Evolutionary conservation across 1,284 basidiomycete species (phyloP), one percentile per base, ranked within the genome.

Genomic region (Ceratobasidium sp.): DNA sequence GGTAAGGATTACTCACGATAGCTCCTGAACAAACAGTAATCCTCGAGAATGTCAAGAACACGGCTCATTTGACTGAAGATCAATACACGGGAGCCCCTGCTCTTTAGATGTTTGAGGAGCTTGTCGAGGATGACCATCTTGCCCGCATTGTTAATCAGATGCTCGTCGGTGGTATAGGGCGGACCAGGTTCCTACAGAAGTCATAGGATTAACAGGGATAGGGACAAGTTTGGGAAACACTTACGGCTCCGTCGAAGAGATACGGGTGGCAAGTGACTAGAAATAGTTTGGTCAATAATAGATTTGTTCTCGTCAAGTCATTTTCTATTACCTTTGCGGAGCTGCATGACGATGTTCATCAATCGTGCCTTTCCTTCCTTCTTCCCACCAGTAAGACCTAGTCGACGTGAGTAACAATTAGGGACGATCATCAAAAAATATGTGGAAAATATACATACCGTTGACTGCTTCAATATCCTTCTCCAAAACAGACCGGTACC

Each of bases 341-440:
- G 88, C 87, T 99, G 98, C 98, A 99, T 99, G 77, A 99, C 98
- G 86, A 99, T 98, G 84, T 99, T 99, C 90, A 99, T 95, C 67
- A 99, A 84, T 36, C 97, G 87, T 2, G 97, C 99, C 85, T 99
- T 99, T 77, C 98, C 97, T 83, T 99, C 98, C 83, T 99, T 99
- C 88, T 98, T 99, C 15, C 71, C 71, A 17, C 95, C 95, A 1
- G 95, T 94, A 31, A 95, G 84, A 51, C 93, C 92, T 93, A 71
- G 56, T 8, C 51, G 41, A 56, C n/a, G 4, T 5, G 36, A 41
- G 6, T 11, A 41, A 62, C 11, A 41, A 76, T 59, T 19, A 11
- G 47, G 22, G 22, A 31, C 14, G 11, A n/a, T 47, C 75, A 7
- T 29, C 31, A 19, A 47, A 5, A 60, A 9, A n/a, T 24, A 2